Base-by-base conservation (phyloP, 2,329 filamentous ascomycete species). In the Ophiostoma quercus region DNA sequence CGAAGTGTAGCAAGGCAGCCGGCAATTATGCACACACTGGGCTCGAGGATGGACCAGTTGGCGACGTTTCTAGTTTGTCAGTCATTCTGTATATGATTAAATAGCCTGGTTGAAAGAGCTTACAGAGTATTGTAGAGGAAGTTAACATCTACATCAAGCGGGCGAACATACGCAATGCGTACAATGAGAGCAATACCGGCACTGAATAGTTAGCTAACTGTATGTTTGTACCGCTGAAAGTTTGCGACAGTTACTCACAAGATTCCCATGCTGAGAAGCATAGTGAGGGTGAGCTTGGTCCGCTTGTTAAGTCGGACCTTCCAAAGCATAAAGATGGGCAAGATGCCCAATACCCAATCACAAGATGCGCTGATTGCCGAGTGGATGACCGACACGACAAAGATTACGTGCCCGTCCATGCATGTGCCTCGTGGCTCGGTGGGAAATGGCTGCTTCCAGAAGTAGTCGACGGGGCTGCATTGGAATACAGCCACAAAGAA, bases 241-340 rank as follows among this genome's bases (percentile, higher is more conserved):
- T 0, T n/a, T 16, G 1, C 32, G 11, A 6, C 6, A 5, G 22
- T 3, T 1, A 75, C 79, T 75, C 76, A 85, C 83, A 85, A 75
- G 71, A 84, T 79, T 14, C 80, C 84, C 76, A 86, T 80, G 57
- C 82, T 79, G 2, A 87, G 75, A 66, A 87, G 79, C 2, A 80
- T 73, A 4, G 79, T 80, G 37, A 86, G 78, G 19, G 80, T 77
- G 6, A 80, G 68, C 73, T 85, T 85, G 3, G 81, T 83, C 51
- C 79, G 77, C 54, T 75, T 75, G 60, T 81, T 81, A 77, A 86
- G 83, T 70, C 82, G 80, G 47, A 85, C 77, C 25, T 81, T 77
- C 82, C 83, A 85, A 0, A 87, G 77, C 54, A 87, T 80, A 14
- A 80, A 79, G 7, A 85, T 78, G 0, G 85, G 84, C 4, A 87